Evolutionary conservation across 2,329 filamentous ascomycete genomes (phyloP).

Genomic region (Neofusicoccum parvum): DNA sequence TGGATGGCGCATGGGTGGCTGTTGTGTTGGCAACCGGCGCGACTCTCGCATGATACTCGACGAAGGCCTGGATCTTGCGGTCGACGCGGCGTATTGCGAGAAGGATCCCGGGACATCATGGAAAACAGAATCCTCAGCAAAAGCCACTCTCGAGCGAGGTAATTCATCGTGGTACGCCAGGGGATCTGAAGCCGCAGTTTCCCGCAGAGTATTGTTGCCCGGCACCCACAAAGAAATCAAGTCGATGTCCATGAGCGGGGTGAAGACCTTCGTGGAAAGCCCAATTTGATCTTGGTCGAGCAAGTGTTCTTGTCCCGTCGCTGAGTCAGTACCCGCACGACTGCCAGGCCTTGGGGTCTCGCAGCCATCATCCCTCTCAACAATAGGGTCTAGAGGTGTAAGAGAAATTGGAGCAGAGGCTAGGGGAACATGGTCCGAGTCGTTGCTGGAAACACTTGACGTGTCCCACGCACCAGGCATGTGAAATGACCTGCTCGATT

Average conservation of each 20-base stretch:
- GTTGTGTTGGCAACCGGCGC: not conserved
- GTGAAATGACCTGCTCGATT: slow-evolving; percentile 26
- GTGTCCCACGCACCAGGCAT: slow-evolving; percentile 49
- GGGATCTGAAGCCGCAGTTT: not conserved
- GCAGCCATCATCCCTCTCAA: slow-evolving; percentile 37
- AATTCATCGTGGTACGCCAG: not conserved
- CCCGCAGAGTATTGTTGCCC: not conserved
- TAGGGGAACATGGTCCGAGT: slow-evolving; percentile 15
- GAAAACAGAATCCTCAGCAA: slow-evolving; percentile 41
- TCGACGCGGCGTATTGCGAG: slow-evolving; percentile 49
- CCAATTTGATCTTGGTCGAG: not conserved
- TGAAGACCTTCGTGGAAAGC: slow-evolving; percentile 18
- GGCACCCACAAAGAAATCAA: slow-evolving; percentile 42
- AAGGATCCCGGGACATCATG: slow-evolving; percentile 51
- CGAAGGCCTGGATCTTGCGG: slow-evolving; percentile 33
- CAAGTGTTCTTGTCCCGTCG: not conserved
- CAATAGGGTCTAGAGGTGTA: slow-evolving; percentile 27
- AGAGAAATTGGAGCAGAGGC: not conserved
- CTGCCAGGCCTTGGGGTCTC: slow-evolving; percentile 43
- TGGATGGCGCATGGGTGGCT: not conserved
- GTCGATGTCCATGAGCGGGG: slow-evolving; percentile 40
- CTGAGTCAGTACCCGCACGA: slow-evolving; percentile 28
- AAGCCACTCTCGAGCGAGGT: slow-evolving; percentile 20
- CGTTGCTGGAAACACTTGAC: slow-evolving; percentile 27
- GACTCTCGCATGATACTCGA: slow-evolving; percentile 14